Evolutionary conservation across 768 basidiomycete species (phyloP), one percentile per base, ranked within the genome.

Genomic region (Serendipita vermifera): DNA sequence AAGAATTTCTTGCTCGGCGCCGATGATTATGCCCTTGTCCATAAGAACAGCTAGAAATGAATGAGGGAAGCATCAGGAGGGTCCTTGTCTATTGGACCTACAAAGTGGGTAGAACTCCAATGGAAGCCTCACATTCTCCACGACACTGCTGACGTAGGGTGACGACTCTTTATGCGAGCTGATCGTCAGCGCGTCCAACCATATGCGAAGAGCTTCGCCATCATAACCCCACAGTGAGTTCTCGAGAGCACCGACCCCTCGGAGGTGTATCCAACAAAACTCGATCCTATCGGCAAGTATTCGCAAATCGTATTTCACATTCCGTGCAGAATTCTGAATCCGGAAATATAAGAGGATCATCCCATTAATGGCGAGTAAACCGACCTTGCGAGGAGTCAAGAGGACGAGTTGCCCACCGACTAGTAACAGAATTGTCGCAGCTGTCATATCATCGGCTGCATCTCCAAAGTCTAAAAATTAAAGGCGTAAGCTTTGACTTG

Each of bases 191-290:
- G 94, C 94, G 66, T 98, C 93, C 24, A 99, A 72, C 96, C 96
- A 99, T 14, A 98, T 82, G 29, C 91, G 74, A 62, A 99, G 85
- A 7, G 81, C 81, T 58, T 80, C 76, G 2, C 92, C 94, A 61
- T 97, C 94, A 67, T 89, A 99, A 1, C 84, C 94, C 94, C 94
- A 99, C 20, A 99, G 73, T 4, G 93, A 97, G 70, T 99, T 99
- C 66, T 98, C 94, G 43, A 99, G 71, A 2, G 88, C 81, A 4
- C 85, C 87, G 36, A 99, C 90, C 1, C 94, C 94, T 35, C 86
- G 81, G 38, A 99, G 74, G 72, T 97, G 94, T 55, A 93, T 96
- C 94, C 94, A 99, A 68, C 93, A 99, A 65, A 96, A 92, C 65
- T 99, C 94, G 61, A 98, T 88, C n/a, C 84, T 80, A 59, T 96